These are phyloP conservation scores for Phaeotremella skinneri DNA, from an alignment of 768 basidiomycete genomes.

Conservation along the genomic window DNA sequence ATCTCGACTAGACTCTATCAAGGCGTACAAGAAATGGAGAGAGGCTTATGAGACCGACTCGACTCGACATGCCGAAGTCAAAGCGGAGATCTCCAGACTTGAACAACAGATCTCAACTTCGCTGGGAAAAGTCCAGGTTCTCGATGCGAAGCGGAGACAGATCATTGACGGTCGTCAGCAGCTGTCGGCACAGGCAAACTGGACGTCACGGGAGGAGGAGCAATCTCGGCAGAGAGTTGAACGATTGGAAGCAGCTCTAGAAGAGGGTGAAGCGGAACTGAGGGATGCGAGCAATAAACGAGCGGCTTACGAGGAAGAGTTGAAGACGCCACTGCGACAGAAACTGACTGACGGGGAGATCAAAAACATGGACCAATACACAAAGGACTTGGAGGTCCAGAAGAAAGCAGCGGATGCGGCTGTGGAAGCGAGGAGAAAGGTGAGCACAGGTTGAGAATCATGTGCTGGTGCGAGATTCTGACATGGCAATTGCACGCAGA, in stretches of 20 bases:
- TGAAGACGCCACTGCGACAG: constrained; percentile 70
- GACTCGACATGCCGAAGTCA: constrained; percentile 68
- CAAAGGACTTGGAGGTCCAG: constrained; percentile 71
- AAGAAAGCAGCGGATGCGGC: constrained; percentile 70
- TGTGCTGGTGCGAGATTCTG: neutral
- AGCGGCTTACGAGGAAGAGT: constrained; percentile 65
- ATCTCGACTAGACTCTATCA: constrained; percentile 84
- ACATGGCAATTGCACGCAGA: constrained; percentile 51
- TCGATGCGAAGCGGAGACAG: constrained; percentile 68
- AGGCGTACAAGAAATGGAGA: constrained; percentile 71
- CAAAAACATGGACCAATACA: constrained; percentile 62
- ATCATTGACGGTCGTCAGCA: constrained; percentile 67
- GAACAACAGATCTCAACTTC: constrained; percentile 84
- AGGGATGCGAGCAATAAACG: constrained; percentile 63
- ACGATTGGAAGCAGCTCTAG: constrained; percentile 65
- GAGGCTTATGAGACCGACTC: constrained; percentile 67
- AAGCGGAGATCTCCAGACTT: constrained; percentile 63
- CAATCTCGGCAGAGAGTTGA: constrained; percentile 62
- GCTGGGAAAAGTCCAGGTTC: constrained; percentile 69
- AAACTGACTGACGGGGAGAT: constrained; percentile 74
- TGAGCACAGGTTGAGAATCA: constrained; percentile 49
- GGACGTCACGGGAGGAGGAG: constrained; percentile 68
- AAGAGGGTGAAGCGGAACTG: constrained; percentile 72
- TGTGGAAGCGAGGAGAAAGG: constrained; percentile 68
- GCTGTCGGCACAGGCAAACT: constrained; percentile 62